A percentile compares a stretch with the other conserved stretches of the same genome.
Conservation (phyloP, 352 stramenopile genomes). For the Pythium grandisporangium region DNA sequence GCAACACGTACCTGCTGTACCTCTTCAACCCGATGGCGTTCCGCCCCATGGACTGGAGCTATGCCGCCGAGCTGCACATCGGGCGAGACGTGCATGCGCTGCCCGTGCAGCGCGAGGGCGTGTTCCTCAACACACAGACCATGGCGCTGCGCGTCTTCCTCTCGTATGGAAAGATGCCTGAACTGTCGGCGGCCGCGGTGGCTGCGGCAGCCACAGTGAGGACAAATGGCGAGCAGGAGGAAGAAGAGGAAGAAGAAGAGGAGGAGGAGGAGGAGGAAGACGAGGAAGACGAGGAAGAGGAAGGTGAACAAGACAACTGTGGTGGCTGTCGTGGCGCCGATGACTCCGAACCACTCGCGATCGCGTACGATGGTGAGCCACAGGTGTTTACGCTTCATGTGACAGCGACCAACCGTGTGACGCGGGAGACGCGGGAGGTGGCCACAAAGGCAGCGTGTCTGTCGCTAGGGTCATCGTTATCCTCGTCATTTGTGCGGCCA, state of each 20-base stretch:
- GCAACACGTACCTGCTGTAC: constrained; percentile 84
- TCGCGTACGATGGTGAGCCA: constrained; percentile 42
- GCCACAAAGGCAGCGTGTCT: constrained; percentile 45
- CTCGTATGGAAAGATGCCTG: constrained; percentile 71
- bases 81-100: constrained; percentile 34
- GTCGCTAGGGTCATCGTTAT: constrained; percentile 16
- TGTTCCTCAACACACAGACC: constrained; percentile 70
- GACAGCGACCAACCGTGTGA: constrained; percentile 67
- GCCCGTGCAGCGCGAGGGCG: constrained; percentile 61
- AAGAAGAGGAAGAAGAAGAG: constrained; percentile 3
- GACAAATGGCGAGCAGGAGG: constrained; percentile 3
- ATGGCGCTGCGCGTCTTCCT: constrained; percentile 69
- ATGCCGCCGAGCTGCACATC: constrained; percentile 53
- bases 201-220: constrained; percentile 2
- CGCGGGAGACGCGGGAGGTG: constrained; percentile 47
- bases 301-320: neutral
- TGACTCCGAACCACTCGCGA: constrained; percentile 44
- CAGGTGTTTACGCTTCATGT: constrained; percentile 58
- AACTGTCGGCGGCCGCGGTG: constrained; percentile 8
- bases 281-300: constrained; percentile 3
- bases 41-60: constrained; percentile 77
- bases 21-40: constrained; percentile 81
- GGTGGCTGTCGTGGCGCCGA: constrained; percentile 33
- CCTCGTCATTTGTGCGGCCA: neutral
- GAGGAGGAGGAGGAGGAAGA: constrained; percentile 11